Percentiles rank a stretch among this genome's conserved stretches.
Evolutionary conservation across 129 eudicot genomes (phyloP).

Genomic region (Pulicaria dysenterica): DNA sequence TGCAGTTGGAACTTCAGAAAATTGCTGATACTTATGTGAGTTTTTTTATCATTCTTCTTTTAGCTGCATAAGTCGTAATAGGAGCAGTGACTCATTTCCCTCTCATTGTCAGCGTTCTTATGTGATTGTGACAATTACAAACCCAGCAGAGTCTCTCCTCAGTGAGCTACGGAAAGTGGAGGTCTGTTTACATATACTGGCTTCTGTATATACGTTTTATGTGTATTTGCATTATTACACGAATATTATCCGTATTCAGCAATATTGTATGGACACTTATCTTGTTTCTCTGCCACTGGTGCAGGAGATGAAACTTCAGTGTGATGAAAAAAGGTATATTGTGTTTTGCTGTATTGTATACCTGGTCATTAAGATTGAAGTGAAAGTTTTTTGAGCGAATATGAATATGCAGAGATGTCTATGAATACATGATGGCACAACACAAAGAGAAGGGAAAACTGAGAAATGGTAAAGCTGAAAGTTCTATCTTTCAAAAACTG

Average conservation of each 20-base stretch:
- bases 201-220: not conserved
- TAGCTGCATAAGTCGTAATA: constrained; percentile 13
- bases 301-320: constrained; percentile 96
- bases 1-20: constrained; percentile 88
- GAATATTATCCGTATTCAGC: not conserved
- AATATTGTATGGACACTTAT: constrained; percentile 13
- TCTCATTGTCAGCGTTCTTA: constrained; percentile 73
- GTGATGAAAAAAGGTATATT: constrained; percentile 87
- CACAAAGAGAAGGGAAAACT: constrained; percentile 69
- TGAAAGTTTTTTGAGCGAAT: constrained; percentile 25
- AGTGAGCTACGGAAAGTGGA: constrained; percentile 88
- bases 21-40: constrained; percentile 85
- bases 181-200: constrained; percentile 42
- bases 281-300: constrained; percentile 33
- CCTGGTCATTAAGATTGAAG: constrained; percentile 4
- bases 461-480: constrained; percentile 70
- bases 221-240: not conserved
- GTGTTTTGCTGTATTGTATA: not conserved
- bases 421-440: constrained; percentile 77
- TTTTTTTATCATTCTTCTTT: not conserved
- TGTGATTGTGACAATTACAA: constrained; percentile 74
- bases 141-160: constrained; percentile 94
- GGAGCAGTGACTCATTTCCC: constrained; percentile 17
- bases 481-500: constrained; percentile 60
- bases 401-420: constrained; percentile 64